Evolutionary conservation across 2,329 filamentous ascomycete genomes (phyloP), one percentile per base, ranked within the genome.

Genomic region (Alternaria ethzedia): DNA sequence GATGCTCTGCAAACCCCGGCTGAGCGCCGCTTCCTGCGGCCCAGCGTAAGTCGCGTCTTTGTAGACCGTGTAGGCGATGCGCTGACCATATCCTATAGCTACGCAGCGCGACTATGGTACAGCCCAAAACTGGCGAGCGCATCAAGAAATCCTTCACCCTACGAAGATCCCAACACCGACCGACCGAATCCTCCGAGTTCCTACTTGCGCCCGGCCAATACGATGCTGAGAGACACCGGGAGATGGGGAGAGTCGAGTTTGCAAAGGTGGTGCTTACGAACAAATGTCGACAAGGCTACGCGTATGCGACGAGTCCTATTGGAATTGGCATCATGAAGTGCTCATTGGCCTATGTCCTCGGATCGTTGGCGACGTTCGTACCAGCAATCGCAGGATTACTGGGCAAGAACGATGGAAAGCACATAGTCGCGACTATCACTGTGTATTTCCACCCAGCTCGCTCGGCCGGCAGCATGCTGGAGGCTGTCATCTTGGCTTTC

Each of bases 391-490:
- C 93, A 15, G 82, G 85, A 8, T 87, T 94, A 60, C 84, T 97
- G 15, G 95, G 95, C 11, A 86, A 90, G 67, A 91, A 94, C 75
- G 94, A 97, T 80, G 93, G 93, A 54, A 97, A 97, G 77, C 95
- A 97, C 80, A 90, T 97, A 75, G 93, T 97, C 55, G 94, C 94
- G 30, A 97, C 95, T 3, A 89, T 97, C 61, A 96, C 93, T 1
- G 94, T 97, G 11, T 98, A 97, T 76, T 98, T 97, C 74, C 94
- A 97, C 78, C 94, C 95, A 5, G 92, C 93, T 6, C 86, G 95
- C 61, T 93, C 93, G 17, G 88, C 90, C 25, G 95, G 95, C 1
- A 96, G 92, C 69, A 97, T 97, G 93, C 87, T 93, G 61, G 92
- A 97, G 80, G 94, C 94, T 4, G 87, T 91, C 11, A 81, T 94